These are phyloP conservation scores for Oenanthe javanica DNA, from an alignment of 140 eudicot species.

Conservation along the genomic window DNA sequence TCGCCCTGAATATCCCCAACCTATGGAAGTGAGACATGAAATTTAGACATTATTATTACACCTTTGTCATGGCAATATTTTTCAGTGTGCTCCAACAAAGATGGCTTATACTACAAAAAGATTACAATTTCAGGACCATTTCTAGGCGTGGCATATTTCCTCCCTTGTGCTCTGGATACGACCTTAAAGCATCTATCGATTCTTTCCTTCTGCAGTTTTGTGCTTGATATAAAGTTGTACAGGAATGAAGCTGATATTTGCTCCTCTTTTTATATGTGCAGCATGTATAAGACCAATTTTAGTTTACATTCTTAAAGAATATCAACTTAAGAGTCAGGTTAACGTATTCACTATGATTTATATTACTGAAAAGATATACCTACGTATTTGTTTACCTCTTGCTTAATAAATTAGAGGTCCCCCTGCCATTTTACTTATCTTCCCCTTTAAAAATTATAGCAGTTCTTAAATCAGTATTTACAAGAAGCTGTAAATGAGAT, in stretches of 20 bases:
- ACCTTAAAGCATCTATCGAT: not conserved
- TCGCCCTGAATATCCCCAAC: not conserved
- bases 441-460: no score
- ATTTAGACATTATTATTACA: not conserved
- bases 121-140: not conserved
- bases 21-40: not conserved
- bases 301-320: no score
- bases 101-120: not conserved
- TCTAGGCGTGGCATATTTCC: not conserved
- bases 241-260: not conserved
- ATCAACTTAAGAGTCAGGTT: no score
- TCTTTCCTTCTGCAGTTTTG: not conserved
- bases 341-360: no score
- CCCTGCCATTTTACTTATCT: no score
- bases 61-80: not conserved
- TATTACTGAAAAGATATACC: no score
- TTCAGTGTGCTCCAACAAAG: not conserved
- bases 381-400: no score
- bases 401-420: no score
- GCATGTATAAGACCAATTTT: no score
- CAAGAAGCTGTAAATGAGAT: no score
- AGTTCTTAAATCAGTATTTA: no score
- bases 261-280: not conserved
- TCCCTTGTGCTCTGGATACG: not conserved
- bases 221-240: not conserved